Base-by-base conservation (phyloP, 257 asterid genomes). In the Linderniella brevidens region DNA sequence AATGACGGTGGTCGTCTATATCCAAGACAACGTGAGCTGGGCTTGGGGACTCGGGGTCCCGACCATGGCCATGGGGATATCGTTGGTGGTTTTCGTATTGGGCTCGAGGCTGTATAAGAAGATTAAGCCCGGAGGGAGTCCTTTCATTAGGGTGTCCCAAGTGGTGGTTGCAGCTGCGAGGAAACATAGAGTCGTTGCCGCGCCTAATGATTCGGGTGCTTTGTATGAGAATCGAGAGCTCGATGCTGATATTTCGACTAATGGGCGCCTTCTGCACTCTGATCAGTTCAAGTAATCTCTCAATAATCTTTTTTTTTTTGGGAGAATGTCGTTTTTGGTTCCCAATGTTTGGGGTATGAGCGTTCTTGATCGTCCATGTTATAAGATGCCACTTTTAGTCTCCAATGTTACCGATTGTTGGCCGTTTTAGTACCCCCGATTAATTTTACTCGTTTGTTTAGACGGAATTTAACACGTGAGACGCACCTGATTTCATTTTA, bases 11-110 rank as follows among this genome's bases (percentile, higher is more conserved):
- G 82, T 87, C 0, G 97, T 79, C 37, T 87, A 82, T 29, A 59
- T 82, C 60, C 95, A 86, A 72, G 94, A 82, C 47, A 77, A 79
- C 37, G 58, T 73, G 13, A 64, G 81, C 25, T 86, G 97, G 97
- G 80, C 71, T 1, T 79, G 80, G 87, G 97, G 97, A 0, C 78
- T 87, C 3, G 95, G 95, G 8, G 67, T 82, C 12, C 87, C 94
- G 1, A 82, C 97, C 0, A 73, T 74, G 8, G 82, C 83, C 11
- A 69, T 82, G 80, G 87, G 64, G 1, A 17, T 77, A 13, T 67
- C 95, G 0, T 58, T 75, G 41, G 35, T 75, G 0, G 67, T 41
- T 8, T 87, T 87, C 54, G 40, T 79, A 4, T 0, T 73, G 0
- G 97, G 93, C 1, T 54, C 83, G 4, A 64, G 75, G 13, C 62